Evolutionary conservation across 192 early-diverging fungal genomes (phyloP), one percentile per base, ranked within the genome.

Genomic region (Entomortierella beljakovae): DNA sequence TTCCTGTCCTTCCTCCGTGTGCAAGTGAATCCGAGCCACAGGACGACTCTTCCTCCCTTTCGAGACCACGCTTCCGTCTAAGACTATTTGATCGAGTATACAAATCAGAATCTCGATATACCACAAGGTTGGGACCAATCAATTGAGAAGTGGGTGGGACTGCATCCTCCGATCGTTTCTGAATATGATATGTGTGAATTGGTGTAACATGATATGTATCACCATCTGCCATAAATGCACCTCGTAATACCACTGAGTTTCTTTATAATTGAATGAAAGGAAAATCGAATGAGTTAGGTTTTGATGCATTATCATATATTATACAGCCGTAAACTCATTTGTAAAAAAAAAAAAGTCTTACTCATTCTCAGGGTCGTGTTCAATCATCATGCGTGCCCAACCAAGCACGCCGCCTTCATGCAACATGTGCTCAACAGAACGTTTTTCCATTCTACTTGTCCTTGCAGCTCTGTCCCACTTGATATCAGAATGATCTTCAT

Each of bases 71-170:
- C 64, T 72, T 70, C 57, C 67, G 53, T n/a, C 50, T 32, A 33
- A 56, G n/a, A 34, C 25, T 60, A 2, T 22, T 69, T 11, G 58
- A 33, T 52, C 71, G 80, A 11, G 68, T 32, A 5, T 86, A 67
- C 0, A 86, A 69, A 59, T 93, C 90, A 0, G 90, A 88, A 55
- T 89, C 86, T 15, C 90, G 86, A 72, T 88, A 93, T 23, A 90
- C 85, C 28, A 91, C 76, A 66, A 91, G 84, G 18, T 37, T 42
- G 25, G 67, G 38, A 52, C 33, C 64, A 38, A 33, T 0, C 3
- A 42, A 35, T 40, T 29, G 55, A 58, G 73, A 69, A 81, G 63
- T 52, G 8, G 53, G 49, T 61, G 81, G 77, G 13, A 68, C 34
- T 64, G 87, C 80, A 68, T 93, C 92, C 9, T 77, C 85, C 0